A percentile compares a stretch with the other conserved stretches of the same genome.
Conservation (phyloP, 768 basidiomycete genomes). For the Hericium alpestre region DNA sequence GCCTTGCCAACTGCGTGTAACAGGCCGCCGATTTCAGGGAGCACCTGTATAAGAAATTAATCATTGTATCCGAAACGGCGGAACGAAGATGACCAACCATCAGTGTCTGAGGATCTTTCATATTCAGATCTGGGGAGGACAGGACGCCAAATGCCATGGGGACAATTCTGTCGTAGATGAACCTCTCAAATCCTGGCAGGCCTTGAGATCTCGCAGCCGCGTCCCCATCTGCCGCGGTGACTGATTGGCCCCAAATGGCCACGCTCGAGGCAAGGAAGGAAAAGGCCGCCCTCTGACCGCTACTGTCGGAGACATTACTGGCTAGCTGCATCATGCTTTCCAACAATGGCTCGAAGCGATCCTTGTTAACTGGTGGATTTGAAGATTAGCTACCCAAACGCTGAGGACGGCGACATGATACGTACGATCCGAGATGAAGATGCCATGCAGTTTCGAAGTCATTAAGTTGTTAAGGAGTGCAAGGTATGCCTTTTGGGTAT, state of each 20-base stretch:
- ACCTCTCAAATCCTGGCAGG: constrained; percentile 85
- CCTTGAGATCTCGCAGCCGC: constrained; percentile 18
- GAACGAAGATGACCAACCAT: constrained; percentile 35
- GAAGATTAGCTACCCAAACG: not conserved
- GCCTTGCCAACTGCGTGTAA: constrained; percentile 69
- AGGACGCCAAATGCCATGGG: constrained; percentile 77
- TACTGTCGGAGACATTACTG: constrained; percentile 65
- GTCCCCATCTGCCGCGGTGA: constrained; percentile 16
- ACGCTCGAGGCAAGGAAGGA: constrained; percentile 65
- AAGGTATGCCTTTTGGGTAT: constrained; percentile 86
- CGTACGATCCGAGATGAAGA: constrained; percentile 84
- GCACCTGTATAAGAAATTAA: constrained; percentile 41
- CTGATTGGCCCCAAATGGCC: constrained; percentile 51
- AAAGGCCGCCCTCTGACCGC: constrained; percentile 71
- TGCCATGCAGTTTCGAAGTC: constrained; percentile 65
- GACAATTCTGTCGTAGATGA: constrained; percentile 80
- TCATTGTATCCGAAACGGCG: not conserved
- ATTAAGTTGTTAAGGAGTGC: constrained; percentile 72
- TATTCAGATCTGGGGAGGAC: constrained; percentile 68
- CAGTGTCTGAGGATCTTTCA: constrained; percentile 79
- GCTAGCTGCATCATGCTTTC: constrained; percentile 64
- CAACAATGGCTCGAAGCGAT: constrained; percentile 61
- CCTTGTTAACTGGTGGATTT: constrained; percentile 49
- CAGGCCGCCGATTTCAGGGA: constrained; percentile 82
- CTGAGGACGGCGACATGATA: constrained; percentile 4